Evolutionary conservation across 306 rosid genomes (phyloP).

Genomic region (barrel medic (Medicago truncatula)): DNA sequence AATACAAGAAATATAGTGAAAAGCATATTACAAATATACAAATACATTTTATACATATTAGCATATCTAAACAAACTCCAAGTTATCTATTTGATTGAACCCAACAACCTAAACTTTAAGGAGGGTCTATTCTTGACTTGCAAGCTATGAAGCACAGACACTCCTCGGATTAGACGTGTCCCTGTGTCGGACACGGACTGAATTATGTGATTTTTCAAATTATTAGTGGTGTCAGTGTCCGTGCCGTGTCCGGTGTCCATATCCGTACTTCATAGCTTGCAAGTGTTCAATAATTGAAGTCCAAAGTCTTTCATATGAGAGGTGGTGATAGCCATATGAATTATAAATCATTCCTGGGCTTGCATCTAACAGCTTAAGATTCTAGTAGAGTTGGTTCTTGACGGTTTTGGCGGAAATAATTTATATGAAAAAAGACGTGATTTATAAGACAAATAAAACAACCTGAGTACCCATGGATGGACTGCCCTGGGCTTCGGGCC

Average conservation of each 20-base stretch:
- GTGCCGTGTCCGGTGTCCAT: no score
- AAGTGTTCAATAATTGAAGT: slow-evolving; percentile 1
- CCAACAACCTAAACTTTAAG: slow-evolving; percentile 16
- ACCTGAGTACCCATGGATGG: slow-evolving; percentile 75
- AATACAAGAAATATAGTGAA: not conserved
- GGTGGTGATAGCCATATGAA: slow-evolving; percentile 31
- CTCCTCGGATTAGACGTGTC: no score
- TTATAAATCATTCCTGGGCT: slow-evolving; percentile 14
- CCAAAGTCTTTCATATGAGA: slow-evolving; percentile 25
- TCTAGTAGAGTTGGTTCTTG: slow-evolving; percentile 10
- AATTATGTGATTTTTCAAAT: no score
- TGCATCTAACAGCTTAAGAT: slow-evolving; percentile 8
- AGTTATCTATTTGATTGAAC: not conserved
- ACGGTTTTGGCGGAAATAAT: not conserved
- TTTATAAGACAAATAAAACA: slow-evolving; percentile 38
- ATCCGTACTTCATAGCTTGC: no score
- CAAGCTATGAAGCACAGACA: no score
- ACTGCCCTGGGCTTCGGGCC: slow-evolving; percentile 67
- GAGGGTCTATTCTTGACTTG: not conserved
- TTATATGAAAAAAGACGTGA: not conserved
- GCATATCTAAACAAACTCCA: slow-evolving; percentile 9
- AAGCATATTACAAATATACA: not conserved
- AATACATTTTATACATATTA: slow-evolving; percentile 13
- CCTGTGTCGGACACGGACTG: no score
- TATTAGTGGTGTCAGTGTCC: no score